phyloP scores from a whole-genome alignment of 2,329 filamentous ascomycete species.

The Trichophyton equinum region DNA sequence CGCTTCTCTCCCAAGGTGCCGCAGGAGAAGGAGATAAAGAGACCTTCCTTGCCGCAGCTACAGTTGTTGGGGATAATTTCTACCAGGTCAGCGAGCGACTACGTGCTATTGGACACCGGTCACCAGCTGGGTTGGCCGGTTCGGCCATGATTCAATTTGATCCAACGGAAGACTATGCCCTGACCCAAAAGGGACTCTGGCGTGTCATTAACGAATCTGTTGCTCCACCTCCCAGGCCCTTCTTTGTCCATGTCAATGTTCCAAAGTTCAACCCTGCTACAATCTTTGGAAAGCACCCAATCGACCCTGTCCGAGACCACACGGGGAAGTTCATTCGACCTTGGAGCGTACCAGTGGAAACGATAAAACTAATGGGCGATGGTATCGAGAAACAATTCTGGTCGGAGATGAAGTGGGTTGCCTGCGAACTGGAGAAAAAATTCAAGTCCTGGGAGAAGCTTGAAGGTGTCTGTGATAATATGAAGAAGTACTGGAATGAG shows the following conservation, averaged over 20 bases:
- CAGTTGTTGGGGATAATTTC: constrained; percentile 28
- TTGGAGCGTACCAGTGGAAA: constrained; percentile 22
- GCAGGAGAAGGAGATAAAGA: constrained; percentile 41
- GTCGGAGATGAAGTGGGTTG: constrained; percentile 28
- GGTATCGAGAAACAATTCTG: constrained; percentile 30
- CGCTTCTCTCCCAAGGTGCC: constrained; percentile 35
- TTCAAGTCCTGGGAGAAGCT: constrained; percentile 24
- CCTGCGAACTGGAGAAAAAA: constrained; percentile 26
- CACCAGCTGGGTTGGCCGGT: constrained; percentile 22
- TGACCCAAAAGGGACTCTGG: constrained; percentile 17
- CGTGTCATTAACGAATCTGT: constrained; percentile 21
- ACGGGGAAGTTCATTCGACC: constrained; percentile 24
- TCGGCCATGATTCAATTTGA: constrained; percentile 30
- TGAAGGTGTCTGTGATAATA: constrained; percentile 22
- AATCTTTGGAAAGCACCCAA: constrained; percentile 22
- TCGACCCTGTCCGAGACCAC: constrained; percentile 21
- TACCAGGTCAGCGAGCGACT: constrained; percentile 32
- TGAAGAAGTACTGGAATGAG: constrained; percentile 25
- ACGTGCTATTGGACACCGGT: constrained; percentile 22
- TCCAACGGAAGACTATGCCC: constrained; percentile 23
- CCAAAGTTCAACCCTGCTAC: constrained; percentile 31
- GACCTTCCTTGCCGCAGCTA: constrained; percentile 37
- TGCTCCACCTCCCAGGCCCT: constrained; percentile 20
- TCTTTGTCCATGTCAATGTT: constrained; percentile 31
- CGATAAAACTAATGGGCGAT: constrained; percentile 21